Conservation (phyloP, 208 protist species). For the Crithidia bombi region DNA sequence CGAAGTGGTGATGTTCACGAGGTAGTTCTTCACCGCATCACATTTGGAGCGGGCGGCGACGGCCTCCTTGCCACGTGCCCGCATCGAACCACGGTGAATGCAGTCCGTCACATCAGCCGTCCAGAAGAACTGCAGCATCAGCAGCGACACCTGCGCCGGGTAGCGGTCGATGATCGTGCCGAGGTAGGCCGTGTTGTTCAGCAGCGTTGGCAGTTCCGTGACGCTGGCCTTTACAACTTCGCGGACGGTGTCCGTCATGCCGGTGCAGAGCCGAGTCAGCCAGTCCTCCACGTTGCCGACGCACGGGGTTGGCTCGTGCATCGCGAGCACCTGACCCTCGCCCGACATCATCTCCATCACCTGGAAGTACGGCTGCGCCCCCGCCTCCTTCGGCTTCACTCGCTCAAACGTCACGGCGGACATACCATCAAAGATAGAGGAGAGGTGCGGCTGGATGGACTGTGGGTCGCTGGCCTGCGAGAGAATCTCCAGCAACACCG, state of each 20-base stretch:
- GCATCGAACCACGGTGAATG: conserved; percentile 89
- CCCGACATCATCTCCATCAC: conserved; percentile 91
- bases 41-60: conserved; percentile 78
- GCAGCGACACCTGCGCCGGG: conserved; percentile 94
- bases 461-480: conserved; percentile 95
- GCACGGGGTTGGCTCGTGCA: conserved; percentile 90
- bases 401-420: conserved; percentile 91
- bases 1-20: conserved; percentile 92
- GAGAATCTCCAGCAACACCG: conserved; percentile 97
- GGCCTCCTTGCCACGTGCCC: conserved; percentile 77
- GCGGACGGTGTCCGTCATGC: conserved; percentile 92
- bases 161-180: conserved; percentile 94
- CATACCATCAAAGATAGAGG: conserved; percentile 95
- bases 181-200: conserved; percentile 86
- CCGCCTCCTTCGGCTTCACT: conserved; percentile 91
- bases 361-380: conserved; percentile 89
- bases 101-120: conserved; percentile 95
- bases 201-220: conserved; percentile 86
- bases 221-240: conserved; percentile 91
- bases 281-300: conserved; percentile 95
- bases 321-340: conserved; percentile 90
- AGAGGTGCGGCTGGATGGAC: conserved; percentile 94
- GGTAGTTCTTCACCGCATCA: conserved; percentile 90
- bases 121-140: conserved; percentile 97
- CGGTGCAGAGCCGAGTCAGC: conserved; percentile 90